phyloP scores from a whole-genome alignment of 2,329 filamentous ascomycete species.

The Colletotrichum lentis region DNA sequence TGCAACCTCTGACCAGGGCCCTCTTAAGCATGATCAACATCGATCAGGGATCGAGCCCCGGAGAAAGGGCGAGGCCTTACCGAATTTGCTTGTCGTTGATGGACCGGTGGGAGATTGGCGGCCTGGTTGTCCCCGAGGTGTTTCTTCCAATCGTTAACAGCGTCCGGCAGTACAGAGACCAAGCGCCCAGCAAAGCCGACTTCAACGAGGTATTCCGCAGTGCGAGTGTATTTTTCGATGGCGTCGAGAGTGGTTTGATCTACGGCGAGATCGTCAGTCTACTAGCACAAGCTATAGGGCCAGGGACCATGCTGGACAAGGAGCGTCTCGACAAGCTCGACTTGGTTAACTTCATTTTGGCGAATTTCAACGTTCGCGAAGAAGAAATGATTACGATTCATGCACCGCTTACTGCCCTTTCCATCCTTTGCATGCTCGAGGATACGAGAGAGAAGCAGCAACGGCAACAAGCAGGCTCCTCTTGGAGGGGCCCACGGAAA shows the following conservation, averaged over 20 bases:
- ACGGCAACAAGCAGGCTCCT: slow-evolving; percentile 40
- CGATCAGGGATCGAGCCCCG: slow-evolving; percentile 58
- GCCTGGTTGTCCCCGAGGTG: slow-evolving; percentile 84
- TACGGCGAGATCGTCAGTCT: slow-evolving; percentile 83
- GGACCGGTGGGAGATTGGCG: slow-evolving; percentile 98
- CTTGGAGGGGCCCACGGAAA: slow-evolving; percentile 43
- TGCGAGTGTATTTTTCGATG: slow-evolving; percentile 95
- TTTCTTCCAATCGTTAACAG: slow-evolving; percentile 87
- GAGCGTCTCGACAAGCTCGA: slow-evolving; percentile 71
- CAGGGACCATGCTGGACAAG: slow-evolving; percentile 52
- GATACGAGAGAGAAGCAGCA: slow-evolving; percentile 55
- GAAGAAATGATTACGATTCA: slow-evolving; percentile 94
- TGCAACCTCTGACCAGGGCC: slow-evolving; percentile 76
- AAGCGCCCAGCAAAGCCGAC: slow-evolving; percentile 70
- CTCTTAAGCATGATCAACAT: slow-evolving; percentile 78
- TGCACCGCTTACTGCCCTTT: slow-evolving; percentile 78
- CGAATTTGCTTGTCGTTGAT: slow-evolving; percentile 93
- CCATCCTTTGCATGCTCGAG: slow-evolving; percentile 68
- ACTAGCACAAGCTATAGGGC: slow-evolving; percentile 66
- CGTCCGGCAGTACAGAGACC: slow-evolving; percentile 76
- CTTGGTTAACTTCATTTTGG: slow-evolving; percentile 81
- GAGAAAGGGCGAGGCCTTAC: slow-evolving; percentile 83
- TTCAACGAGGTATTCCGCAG: slow-evolving; percentile 90
- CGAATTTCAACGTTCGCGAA: slow-evolving; percentile 91
- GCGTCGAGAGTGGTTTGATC: slow-evolving; percentile 92